Evolutionary conservation across 495 filamentous ascomycete species (phyloP).

Genomic region (Neurospora discreta): DNA sequence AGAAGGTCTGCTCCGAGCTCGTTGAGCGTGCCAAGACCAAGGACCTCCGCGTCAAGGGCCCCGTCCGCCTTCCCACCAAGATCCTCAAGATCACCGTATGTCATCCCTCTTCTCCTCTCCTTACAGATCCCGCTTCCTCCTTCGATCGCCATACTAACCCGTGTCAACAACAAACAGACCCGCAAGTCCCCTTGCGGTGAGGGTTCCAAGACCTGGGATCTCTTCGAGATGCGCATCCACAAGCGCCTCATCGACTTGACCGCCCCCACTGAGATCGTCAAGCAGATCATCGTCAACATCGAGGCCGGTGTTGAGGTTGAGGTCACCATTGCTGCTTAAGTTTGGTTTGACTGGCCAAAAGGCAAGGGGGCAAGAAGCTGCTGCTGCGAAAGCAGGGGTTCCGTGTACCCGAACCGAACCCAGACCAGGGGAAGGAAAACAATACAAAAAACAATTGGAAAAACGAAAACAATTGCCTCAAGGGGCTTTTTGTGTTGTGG

Average conservation of each 20-base stretch:
- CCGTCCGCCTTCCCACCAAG: constrained; percentile 98
- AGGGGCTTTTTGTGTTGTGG: not conserved
- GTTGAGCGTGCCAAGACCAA: constrained; percentile 98
- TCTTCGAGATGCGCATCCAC: constrained; percentile 98
- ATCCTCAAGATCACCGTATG: constrained; percentile 74
- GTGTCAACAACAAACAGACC: constrained; percentile 16
- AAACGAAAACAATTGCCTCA: not conserved
- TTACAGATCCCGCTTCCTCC: no score
- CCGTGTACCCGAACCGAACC: not conserved
- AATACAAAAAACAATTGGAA: constrained; percentile 1
- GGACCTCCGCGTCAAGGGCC: constrained; percentile 96
- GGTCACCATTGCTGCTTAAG: constrained; percentile 97
- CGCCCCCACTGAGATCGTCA: constrained; percentile 97
- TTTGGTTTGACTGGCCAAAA: not conserved
- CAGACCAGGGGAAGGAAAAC: not conserved
- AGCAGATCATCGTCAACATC: constrained; percentile 99
- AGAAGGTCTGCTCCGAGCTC: constrained; percentile 97
- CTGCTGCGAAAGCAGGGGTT: not conserved
- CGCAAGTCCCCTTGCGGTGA: constrained; percentile 89
- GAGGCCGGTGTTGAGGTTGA: constrained; percentile 99
- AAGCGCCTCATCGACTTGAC: constrained; percentile 81
- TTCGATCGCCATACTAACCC: not conserved
- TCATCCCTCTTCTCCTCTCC: constrained; percentile 3
- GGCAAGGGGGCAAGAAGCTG: not conserved
- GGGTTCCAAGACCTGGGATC: constrained; percentile 99